These are phyloP conservation scores for Diaporthe ampelina DNA, from an alignment of 2,329 filamentous ascomycete genomes.

Conservation along the genomic window DNA sequence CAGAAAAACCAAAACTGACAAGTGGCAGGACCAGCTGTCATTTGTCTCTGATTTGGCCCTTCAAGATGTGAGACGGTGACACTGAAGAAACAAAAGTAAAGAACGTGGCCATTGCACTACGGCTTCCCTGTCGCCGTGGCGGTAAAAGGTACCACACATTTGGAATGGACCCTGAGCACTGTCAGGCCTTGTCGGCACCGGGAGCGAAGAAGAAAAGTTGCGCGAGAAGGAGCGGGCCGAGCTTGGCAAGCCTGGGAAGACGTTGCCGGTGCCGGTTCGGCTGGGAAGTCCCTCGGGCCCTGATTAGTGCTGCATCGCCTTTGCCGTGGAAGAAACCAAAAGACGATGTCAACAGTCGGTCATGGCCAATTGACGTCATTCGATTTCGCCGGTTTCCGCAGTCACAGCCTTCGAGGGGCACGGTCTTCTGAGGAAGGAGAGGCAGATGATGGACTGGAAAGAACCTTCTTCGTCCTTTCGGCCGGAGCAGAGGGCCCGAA, in stretches of 20 bases:
- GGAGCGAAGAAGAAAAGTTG: not conserved
- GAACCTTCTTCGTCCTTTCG: not conserved
- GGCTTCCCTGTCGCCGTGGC: slow-evolving; percentile 1
- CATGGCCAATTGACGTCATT: slow-evolving; percentile 23
- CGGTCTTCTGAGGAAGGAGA: not conserved
- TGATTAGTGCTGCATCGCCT: slow-evolving; percentile 8
- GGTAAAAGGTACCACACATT: not conserved
- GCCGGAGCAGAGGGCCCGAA: not conserved
- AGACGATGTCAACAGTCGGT: slow-evolving; percentile 17
- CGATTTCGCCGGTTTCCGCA: slow-evolving; percentile 8
- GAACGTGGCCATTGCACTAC: not conserved
- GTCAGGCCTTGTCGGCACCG: not conserved
- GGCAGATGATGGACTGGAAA: not conserved
- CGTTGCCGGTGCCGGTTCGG: slow-evolving; percentile 1
- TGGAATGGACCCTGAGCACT: not conserved
- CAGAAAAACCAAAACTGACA: not conserved
- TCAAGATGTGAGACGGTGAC: not conserved
- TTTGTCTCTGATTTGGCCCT: not conserved
- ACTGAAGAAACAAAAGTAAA: not conserved
- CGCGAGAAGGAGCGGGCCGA: not conserved
- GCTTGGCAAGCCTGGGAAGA: not conserved
- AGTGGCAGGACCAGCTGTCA: not conserved
- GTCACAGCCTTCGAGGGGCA: not conserved
- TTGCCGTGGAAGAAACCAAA: not conserved
- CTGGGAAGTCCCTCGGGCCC: not conserved